Evolutionary conservation across 139 green algal species (phyloP), one percentile per base, ranked within the genome.

Genomic region (Coccomyxa sp.): DNA sequence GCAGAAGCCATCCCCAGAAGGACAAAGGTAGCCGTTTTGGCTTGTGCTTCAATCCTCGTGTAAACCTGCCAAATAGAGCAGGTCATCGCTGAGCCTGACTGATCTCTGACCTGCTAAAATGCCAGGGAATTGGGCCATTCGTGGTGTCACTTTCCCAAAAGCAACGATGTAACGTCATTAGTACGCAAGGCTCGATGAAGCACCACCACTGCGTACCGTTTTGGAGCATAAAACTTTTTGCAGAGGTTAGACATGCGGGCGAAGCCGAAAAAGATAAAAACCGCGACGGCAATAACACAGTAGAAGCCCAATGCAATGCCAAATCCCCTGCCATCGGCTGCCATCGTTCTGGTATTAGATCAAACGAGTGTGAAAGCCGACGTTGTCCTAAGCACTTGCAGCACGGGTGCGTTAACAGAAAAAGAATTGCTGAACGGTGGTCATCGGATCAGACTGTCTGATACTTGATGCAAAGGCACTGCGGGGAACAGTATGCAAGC

Each of bases 1-100:
- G 85, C 23, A 28, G 27, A 25, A 90, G 84, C 87, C 87, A 90
- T 1, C 79, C 79, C 27, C 83, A 77, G 51, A 82, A 66, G 71
- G 68, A 57, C 67, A 79, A 28, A 13, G 45, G 75, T 4, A 75
- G 57, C 23, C 32, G 74, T 58, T 74, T 77, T 32, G 71, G 67
- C 80, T 77, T 78, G 31, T 58, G 59, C 31, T 38, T 15, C 57
- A 79, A 16, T 59, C 57, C 45, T 18, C 78, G 60, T 17, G 80
- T 76, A 80, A 76, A 78, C n/a, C 81, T 84, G 81, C 80, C 38
- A 51, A 83, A n/a, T 10, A 16, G 66, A 25, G 23, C 57, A 76
- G 25, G 25, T 45, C 74, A 79, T 45, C n/a, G 16, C n/a, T 31
- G 27, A 79, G n/a, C 31, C 1, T 23, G 4, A 10, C 23, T 51